Evolutionary conservation across 495 filamentous ascomycete species (phyloP), one percentile per base, ranked within the genome.

Genomic region (Penicillium coprophilum): DNA sequence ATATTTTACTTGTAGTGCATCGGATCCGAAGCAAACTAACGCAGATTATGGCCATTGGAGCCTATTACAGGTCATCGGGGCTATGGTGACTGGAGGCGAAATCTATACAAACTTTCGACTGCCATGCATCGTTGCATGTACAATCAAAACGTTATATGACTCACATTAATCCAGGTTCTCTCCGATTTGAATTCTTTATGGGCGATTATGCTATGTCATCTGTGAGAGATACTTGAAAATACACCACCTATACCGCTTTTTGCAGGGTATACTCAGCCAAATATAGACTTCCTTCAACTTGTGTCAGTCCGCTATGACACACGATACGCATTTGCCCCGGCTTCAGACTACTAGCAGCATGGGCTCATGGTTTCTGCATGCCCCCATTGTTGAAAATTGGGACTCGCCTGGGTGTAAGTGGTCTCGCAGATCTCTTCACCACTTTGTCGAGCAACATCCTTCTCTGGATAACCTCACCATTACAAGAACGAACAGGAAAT

Each of bases 381-480:
- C 20, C 55, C 21, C 57, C 57, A 45, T 49, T n/a, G 31, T 19
- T 13, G 38, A 53, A n/a, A 48, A 19, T 39, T 8, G 23, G 6
- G 41, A 10, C 19, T 46, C 4, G 40, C 46, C 30, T 46, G 21
- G 11, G 31, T 28, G 19, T 39, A 27, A 17, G 11, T 27, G 20
- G 21, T 46, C 40, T 44, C 21, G 43, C 50, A 43, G 38, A 20
- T 39, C 32, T 34, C 4, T 24, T 36, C 44, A 21, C 12, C 21
- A 34, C 23, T 28, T n/a, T 36, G 10, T 58, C 54, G 53, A 59
- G 57, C 63, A 66, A 56, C 51, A 55, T 54, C 57, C 60, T 54
- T 63, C 63, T 60, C 34, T 63, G 63, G 60, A 60, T 50, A 53
- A 13, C n/a, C 50, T 38, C 23, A 17, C 45, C 10, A 39, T 40